Evolutionary conservation across 1,284 basidiomycete species (phyloP), one percentile per base, ranked within the genome.

Genomic region (Ustilago xerochloae): DNA sequence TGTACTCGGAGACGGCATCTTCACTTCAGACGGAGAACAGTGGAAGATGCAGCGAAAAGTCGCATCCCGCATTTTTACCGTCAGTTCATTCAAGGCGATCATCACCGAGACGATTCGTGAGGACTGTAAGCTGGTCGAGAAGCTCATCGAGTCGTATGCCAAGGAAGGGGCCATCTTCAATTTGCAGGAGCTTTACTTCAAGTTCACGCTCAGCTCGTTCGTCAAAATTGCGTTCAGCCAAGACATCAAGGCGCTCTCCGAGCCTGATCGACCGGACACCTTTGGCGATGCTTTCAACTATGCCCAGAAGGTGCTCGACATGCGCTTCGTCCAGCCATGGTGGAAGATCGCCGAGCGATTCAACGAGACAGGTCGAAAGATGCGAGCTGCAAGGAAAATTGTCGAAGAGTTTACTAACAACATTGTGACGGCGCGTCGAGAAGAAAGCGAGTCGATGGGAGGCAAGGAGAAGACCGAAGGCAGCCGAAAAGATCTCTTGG

Each of bases 1-100:
- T 29, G 46, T 65, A n/a, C 54, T 65, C 9, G 63, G 63, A 20
- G 56, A 65, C 26, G 63, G 63, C n/a, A 65, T 65, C 43, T 65
- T 65, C 30, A 59, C 41, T 15, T 41, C 63, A 6, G 58, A 65
- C 47, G 63, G 63, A 32, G 43, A 54, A 3, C 28, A 20, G 4
- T 65, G 63, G 63, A 51, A 53, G 30, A 49, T 45, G 49, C 63
- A 65, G 33, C 41, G 63, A 24, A 65, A 65, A 29, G 54, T 65
- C 6, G 63, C 48, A 16, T 47, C 41, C 22, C 41, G 41, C 16
- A 65, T 65, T 43, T 53, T 65, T 35, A 52, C 56, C 12, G 48
- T 58, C 35, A 46, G 35, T 20, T 38, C 29, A 4, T 52, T 65
- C 49, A 65, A 61, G 51, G 26, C 38, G 13, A 35, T 57, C 49